Percentiles rank a stretch among this genome's conserved stretches.
These are phyloP conservation scores for Papiliotrema terrestris DNA, from an alignment of 1,284 basidiomycete genomes.

Conservation along the genomic window DNA sequence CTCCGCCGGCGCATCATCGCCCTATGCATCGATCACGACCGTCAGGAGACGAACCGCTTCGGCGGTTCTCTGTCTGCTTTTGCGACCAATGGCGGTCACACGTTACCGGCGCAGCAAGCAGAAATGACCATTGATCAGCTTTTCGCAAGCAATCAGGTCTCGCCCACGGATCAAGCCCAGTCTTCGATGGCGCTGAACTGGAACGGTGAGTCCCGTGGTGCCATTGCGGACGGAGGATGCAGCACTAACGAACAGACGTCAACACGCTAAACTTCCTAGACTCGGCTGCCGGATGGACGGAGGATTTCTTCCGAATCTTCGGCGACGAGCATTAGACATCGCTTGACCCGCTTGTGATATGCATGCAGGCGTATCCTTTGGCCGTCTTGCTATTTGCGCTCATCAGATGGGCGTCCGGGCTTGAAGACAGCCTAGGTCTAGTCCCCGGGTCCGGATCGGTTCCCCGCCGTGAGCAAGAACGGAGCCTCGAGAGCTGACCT, in stretches of 20 bases:
- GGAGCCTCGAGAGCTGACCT: too few relatives aligned
- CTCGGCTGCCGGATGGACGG: not conserved
- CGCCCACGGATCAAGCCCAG: slow-evolving; percentile 1
- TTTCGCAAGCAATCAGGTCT: not conserved
- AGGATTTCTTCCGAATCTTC: slow-evolving; percentile 2
- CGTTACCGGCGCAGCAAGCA: not conserved
- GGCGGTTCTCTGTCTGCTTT: too few relatives aligned
- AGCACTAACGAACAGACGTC: not conserved
- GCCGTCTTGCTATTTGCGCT: too few relatives aligned
- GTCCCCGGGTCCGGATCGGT: too few relatives aligned
- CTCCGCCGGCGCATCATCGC: not conserved
- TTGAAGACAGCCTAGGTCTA: too few relatives aligned
- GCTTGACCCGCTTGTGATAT: too few relatives aligned
- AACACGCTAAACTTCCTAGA: slow-evolving; percentile 1
- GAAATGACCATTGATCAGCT: not conserved
- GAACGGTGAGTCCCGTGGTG: not conserved
- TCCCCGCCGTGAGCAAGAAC: too few relatives aligned
- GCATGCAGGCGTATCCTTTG: too few relatives aligned
- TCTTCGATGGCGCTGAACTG: not conserved
- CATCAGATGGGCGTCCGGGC: too few relatives aligned
- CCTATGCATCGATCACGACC: not conserved
- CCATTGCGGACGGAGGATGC: too few relatives aligned
- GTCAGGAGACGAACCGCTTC: not conserved
- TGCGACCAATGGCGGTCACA: not conserved
- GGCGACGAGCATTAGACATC: not conserved